Evolutionary conservation across 2,329 filamentous ascomycete genomes (phyloP).

Genomic region (Arthrobotrys conoides): DNA sequence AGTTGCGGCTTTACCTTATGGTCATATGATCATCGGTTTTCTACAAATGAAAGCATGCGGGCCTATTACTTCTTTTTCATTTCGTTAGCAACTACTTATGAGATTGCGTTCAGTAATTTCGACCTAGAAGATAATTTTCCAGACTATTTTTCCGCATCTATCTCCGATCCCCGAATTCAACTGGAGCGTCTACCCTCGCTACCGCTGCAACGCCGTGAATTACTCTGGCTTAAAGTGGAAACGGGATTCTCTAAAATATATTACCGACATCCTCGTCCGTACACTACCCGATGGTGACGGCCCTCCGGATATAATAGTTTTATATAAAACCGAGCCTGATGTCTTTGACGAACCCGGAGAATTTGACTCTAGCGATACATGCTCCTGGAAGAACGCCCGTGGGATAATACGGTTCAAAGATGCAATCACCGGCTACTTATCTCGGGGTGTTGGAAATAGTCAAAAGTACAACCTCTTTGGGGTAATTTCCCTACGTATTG

Average conservation of each 20-base stretch:
- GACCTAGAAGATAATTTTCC: neutral
- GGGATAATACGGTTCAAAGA: neutral
- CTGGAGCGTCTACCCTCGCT: constrained; percentile 32
- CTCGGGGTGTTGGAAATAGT: neutral
- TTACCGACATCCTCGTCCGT: constrained; percentile 21
- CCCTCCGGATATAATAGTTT: constrained; percentile 29
- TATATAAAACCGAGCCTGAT: neutral
- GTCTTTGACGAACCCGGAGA: neutral
- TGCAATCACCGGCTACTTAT: neutral
- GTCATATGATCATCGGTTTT: too few species aligned
- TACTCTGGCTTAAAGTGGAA: neutral
- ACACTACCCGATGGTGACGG: constrained; percentile 10
- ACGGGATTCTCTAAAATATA: neutral
- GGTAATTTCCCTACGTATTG: neutral
- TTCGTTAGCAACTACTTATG: neutral
- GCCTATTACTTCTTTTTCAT: constrained; percentile 9
- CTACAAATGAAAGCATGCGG: neutral
- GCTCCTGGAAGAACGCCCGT: neutral
- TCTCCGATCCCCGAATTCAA: constrained; percentile 10
- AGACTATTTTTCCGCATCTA: neutral
- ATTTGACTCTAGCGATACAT: neutral
- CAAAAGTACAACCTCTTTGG: neutral
- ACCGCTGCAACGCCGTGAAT: constrained; percentile 36
- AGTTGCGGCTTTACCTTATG: too few species aligned
- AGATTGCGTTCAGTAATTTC: constrained; percentile 31